Base-by-base conservation (phyloP, 2,329 filamentous ascomycete genomes). In the Taxawa tesnikishii region DNA sequence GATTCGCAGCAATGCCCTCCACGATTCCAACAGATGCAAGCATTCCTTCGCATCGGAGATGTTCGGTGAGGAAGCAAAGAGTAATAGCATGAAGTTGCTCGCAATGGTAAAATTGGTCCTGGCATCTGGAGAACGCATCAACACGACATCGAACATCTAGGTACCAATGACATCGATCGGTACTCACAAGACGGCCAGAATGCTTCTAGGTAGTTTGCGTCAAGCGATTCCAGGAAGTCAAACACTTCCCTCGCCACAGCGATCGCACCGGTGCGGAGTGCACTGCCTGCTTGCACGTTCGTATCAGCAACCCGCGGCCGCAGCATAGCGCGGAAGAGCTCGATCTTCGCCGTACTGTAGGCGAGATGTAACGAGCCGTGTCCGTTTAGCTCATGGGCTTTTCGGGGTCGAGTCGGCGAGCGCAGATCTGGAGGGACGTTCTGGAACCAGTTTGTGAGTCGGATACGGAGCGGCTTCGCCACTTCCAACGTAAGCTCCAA, bases 331-430 rank as follows among this genome's bases (percentile, higher is more conserved):
- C 65, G 60, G 42, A 69, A 65, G 3, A 70, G 55, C 26, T 64
- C 60, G 32, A 69, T 65, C 34, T 68, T 66, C 0, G 66, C 62
- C 0, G 64, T 63, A 29, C 65, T 61, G 38, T 69, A 68, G 1
- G 66, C 63, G 3, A 70, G 54, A 31, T 68, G 62, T 6, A 70
- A 48, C 25, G 62, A 66, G 2, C 64, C 57, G 29, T 47, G 42
- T 42, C 56, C 37, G 26, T 67, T 59, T 16, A 69, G 55, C 15
- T 64, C 61, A 7, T 68, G 51, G 38, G 10, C 28, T 29, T 23
- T 33, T 19, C n/a, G 37, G 23, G 6, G 4, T 7, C 26, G 28
- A 6, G 40, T 33, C 12, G 36, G 38, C 4, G 41, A 41, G 3
- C 45, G 32, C n/a, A 45, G 36, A 5, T 39, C 46, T 5, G 56